Percentiles rank a stretch among this genome's conserved stretches.
Conservation (phyloP, 2,329 filamentous ascomycete genomes). For the Daldinia sp. region DNA sequence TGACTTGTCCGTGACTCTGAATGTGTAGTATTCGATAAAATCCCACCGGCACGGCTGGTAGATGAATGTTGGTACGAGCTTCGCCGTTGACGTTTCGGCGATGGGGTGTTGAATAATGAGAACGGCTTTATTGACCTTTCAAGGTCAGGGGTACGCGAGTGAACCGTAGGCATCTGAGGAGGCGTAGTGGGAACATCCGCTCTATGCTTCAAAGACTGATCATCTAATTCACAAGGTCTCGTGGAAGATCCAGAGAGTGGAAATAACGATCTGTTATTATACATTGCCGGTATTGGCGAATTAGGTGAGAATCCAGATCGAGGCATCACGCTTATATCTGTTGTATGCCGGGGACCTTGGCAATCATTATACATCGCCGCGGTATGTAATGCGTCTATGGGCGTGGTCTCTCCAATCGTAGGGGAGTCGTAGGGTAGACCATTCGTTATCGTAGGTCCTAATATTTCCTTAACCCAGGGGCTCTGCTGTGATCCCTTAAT, state of each 20-base stretch:
- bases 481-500: conserved; percentile 45
- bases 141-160: conserved; percentile 54
- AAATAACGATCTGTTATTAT: neutral
- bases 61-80: conserved; percentile 18
- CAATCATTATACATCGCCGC: neutral
- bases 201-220: neutral
- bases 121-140: conserved; percentile 61
- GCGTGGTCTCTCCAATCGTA: neutral
- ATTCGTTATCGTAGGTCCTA: conserved; percentile 4
- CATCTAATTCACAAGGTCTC: neutral
- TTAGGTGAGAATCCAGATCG: neutral
- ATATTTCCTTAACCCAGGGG: conserved; percentile 40
- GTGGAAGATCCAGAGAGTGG: neutral
- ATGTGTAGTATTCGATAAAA: conserved; percentile 32
- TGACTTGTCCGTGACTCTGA: conserved; percentile 30
- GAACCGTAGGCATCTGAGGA: conserved; percentile 44
- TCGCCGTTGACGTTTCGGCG: conserved; percentile 50
- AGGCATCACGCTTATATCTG: neutral
- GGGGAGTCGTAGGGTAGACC: neutral
- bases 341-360: conserved; percentile 17
- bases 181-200: conserved; percentile 31
- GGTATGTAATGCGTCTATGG: neutral
- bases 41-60: conserved; percentile 31
- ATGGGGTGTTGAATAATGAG: conserved; percentile 60
- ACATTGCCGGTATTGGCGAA: neutral